A percentile compares a stretch with the other conserved stretches of the same genome.
These are phyloP conservation scores for Atkinsonella texensis DNA, from an alignment of 2,329 filamentous ascomycete genomes.

Conservation along the genomic window DNA sequence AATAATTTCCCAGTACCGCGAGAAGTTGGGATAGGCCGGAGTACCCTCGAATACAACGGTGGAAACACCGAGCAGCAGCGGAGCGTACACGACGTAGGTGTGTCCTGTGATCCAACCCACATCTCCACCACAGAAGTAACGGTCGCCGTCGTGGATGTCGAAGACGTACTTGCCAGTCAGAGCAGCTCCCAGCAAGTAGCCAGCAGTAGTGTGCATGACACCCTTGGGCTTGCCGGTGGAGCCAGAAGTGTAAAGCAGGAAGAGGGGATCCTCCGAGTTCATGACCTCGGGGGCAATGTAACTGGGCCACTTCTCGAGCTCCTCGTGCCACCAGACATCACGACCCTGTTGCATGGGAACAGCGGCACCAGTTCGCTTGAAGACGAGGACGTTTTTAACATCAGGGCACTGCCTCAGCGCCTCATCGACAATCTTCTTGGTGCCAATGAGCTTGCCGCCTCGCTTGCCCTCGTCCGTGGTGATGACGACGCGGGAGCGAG, in stretches of 20 bases:
- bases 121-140: slow-evolving; percentile 95
- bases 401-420: slow-evolving; percentile 91
- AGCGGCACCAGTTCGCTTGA: slow-evolving; percentile 87
- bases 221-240: slow-evolving; percentile 99
- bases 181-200: slow-evolving; percentile 88
- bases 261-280: slow-evolving; percentile 90
- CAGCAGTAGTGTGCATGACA: slow-evolving; percentile 93
- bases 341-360: slow-evolving; percentile 82
- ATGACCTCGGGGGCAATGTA: slow-evolving; percentile 85
- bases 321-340: slow-evolving; percentile 98
- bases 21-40: slow-evolving; percentile 94
- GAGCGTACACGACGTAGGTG: slow-evolving; percentile 96
- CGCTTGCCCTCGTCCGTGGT: slow-evolving; percentile 97
- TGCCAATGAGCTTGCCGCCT: slow-evolving; percentile 91
- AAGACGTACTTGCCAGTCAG: slow-evolving; percentile 97
- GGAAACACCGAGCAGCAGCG: slow-evolving; percentile 80
- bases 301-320: slow-evolving; percentile 89
- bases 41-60: slow-evolving; percentile 98
- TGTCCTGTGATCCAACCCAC: slow-evolving; percentile 99
- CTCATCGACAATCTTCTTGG: slow-evolving; percentile 98
- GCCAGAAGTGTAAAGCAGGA: slow-evolving; percentile 94
- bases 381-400: slow-evolving; percentile 76
- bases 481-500: slow-evolving; percentile 83
- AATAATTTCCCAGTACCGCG: slow-evolving; percentile 97
- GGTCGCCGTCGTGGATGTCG: slow-evolving; percentile 87